A percentile compares a stretch with the other conserved stretches of the same genome.
Evolutionary conservation across 1,284 basidiomycete species (phyloP).

Genomic region (Paramarasmius palmivorus): DNA sequence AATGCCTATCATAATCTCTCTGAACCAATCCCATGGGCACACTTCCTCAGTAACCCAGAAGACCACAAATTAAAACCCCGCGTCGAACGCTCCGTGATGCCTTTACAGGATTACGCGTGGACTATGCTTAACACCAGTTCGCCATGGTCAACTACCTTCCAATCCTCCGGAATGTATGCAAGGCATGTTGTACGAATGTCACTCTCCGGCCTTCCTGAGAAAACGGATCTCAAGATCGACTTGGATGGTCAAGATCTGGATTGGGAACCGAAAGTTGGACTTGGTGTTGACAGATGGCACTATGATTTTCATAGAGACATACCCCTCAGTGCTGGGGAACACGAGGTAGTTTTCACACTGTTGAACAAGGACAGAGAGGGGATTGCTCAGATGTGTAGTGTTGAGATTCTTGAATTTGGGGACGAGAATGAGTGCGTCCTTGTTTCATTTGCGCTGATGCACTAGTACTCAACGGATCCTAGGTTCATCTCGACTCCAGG

Average conservation of each 20-base stretch:
- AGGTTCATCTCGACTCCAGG: constrained; percentile 66
- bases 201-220: constrained; percentile 69
- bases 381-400: constrained; percentile 71
- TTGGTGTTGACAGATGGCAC: constrained; percentile 73
- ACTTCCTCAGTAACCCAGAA: constrained; percentile 61
- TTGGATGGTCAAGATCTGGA: constrained; percentile 61
- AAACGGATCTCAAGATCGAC: constrained; percentile 54
- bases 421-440: constrained; percentile 51
- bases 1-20: constrained; percentile 57
- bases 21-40: constrained; percentile 62
- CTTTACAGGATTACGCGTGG: constrained; percentile 78
- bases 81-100: constrained; percentile 74
- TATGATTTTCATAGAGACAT: constrained; percentile 55
- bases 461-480: constrained; percentile 4
- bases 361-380: constrained; percentile 51
- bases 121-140: constrained; percentile 61
- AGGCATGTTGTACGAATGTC: constrained; percentile 73
- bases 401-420: constrained; percentile 80
- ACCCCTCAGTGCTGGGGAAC: constrained; percentile 46
- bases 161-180: constrained; percentile 65
- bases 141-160: constrained; percentile 61
- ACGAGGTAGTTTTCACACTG: constrained; percentile 60
- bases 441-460: neutral
- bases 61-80: constrained; percentile 28
- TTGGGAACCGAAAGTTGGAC: constrained; percentile 56